Percentiles rank a stretch among this genome's conserved stretches.
These are phyloP conservation scores for Colletotrichum sp. DNA, from an alignment of 2,329 filamentous ascomycete species.

Conservation along the genomic window DNA sequence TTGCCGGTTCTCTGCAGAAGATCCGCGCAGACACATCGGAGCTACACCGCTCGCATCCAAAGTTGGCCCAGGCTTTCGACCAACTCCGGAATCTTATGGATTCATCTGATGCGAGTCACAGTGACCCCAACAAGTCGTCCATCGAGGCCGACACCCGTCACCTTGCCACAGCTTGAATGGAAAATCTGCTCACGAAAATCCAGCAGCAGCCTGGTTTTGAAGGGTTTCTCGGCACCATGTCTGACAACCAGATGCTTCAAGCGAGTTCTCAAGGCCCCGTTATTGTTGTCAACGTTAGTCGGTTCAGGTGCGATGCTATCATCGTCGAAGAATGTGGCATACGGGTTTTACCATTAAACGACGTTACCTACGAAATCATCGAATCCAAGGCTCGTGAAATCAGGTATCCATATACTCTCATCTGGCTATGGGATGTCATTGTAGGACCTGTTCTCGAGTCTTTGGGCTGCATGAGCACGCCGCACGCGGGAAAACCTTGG, in stretches of 20 bases:
- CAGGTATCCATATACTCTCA: conserved; percentile 17
- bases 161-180: neutral
- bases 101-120: neutral
- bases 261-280: conserved; percentile 29
- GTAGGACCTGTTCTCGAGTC: conserved; percentile 28
- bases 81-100: neutral
- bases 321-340: conserved; percentile 26
- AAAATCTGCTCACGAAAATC: conserved; percentile 15
- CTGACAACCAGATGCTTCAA: conserved; percentile 18
- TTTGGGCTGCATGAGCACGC: conserved; percentile 24
- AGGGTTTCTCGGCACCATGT: conserved; percentile 25
- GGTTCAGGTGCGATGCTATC: conserved; percentile 32
- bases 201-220: conserved; percentile 24
- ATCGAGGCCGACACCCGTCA: neutral
- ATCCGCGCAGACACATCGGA: conserved; percentile 21
- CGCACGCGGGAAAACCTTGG: conserved; percentile 1
- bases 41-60: neutral
- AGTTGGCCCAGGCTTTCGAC: neutral
- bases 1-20: conserved; percentile 23
- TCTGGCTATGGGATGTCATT: conserved; percentile 35
- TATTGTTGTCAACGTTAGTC: conserved; percentile 32
- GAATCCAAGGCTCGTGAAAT: neutral
- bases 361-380: neutral
- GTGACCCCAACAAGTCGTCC: neutral
- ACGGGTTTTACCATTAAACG: conserved; percentile 20